These are phyloP conservation scores for Ascochyta pisi DNA, from an alignment of 2,329 filamentous ascomycete genomes.

Conservation along the genomic window DNA sequence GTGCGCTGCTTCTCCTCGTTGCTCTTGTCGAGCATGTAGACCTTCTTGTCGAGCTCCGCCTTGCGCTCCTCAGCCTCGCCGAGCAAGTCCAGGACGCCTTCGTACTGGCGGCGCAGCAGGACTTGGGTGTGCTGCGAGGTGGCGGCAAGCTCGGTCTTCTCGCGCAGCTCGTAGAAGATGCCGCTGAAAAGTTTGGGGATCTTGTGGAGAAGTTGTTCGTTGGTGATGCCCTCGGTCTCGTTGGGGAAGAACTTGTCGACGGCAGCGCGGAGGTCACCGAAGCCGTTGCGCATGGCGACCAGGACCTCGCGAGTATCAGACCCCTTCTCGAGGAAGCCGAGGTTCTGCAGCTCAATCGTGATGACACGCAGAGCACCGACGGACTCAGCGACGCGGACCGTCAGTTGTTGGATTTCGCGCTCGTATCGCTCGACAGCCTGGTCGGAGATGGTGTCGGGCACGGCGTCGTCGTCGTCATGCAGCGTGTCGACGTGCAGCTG, in stretches of 20 bases:
- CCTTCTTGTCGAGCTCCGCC: constrained; percentile 46
- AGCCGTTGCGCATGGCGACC: constrained; percentile 51
- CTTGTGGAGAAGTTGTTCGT: constrained; percentile 50
- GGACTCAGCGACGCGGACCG: constrained; percentile 48
- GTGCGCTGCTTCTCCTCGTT: constrained; percentile 49
- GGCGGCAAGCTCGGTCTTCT: constrained; percentile 38
- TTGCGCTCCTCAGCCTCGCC: constrained; percentile 44
- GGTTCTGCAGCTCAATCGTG: constrained; percentile 53
- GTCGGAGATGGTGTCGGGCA: constrained; percentile 43
- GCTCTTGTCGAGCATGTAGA: constrained; percentile 45
- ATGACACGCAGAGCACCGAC: constrained; percentile 52
- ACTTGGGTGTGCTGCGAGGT: constrained; percentile 47
- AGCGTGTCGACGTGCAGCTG: constrained; percentile 39
- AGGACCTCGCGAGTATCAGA: constrained; percentile 46
- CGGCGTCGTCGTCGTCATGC: constrained; percentile 28
- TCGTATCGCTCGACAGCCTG: constrained; percentile 48
- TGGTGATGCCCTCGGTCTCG: constrained; percentile 47
- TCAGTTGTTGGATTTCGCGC: constrained; percentile 50
- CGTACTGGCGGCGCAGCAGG: constrained; percentile 47
- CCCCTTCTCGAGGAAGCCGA: constrained; percentile 50
- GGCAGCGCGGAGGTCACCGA: constrained; percentile 49
- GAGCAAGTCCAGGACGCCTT: constrained; percentile 38
- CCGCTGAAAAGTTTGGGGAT: constrained; percentile 47
- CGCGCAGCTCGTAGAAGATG: constrained; percentile 43
- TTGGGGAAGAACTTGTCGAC: constrained; percentile 52